Conservation (phyloP, 192 early-diverging fungal genomes). For the Oehlia diaphana region DNA sequence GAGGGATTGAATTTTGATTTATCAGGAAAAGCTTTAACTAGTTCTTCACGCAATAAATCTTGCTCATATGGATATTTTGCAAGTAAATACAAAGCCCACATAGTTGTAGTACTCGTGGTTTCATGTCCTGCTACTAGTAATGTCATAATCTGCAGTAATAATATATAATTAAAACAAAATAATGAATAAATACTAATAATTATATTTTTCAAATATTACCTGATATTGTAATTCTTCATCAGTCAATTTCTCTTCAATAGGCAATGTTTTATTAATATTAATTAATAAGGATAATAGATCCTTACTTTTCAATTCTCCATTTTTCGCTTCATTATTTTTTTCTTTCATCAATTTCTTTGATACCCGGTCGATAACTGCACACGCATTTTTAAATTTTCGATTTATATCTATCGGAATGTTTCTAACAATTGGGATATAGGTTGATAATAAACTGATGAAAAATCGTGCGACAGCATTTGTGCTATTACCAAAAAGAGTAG, state of each 20-base stretch:
- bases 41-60: too few relatives aligned
- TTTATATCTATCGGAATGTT: constrained; percentile 28
- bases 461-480: constrained; percentile 11
- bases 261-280: too few relatives aligned
- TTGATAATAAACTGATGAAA: constrained; percentile 33
- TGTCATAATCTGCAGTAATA: background rate
- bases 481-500: constrained; percentile 25
- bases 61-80: too few relatives aligned
- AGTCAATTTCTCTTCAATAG: constrained; percentile 36
- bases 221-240: constrained; percentile 49
- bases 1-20: too few relatives aligned
- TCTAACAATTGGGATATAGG: constrained; percentile 27
- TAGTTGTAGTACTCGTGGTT: constrained; percentile 48
- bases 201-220: background rate
- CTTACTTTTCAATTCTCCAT: background rate
- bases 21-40: too few relatives aligned
- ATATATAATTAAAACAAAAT: too few relatives aligned
- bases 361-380: constrained; percentile 35
- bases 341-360: constrained; percentile 39
- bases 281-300: too few relatives aligned
- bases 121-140: constrained; percentile 51
- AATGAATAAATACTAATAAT: too few relatives aligned
- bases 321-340: constrained; percentile 33
- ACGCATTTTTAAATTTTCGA: background rate
- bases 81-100: constrained; percentile 44